Base-by-base conservation (phyloP, 192 early-diverging fungal species). In the Podochytrium sp. region DNA sequence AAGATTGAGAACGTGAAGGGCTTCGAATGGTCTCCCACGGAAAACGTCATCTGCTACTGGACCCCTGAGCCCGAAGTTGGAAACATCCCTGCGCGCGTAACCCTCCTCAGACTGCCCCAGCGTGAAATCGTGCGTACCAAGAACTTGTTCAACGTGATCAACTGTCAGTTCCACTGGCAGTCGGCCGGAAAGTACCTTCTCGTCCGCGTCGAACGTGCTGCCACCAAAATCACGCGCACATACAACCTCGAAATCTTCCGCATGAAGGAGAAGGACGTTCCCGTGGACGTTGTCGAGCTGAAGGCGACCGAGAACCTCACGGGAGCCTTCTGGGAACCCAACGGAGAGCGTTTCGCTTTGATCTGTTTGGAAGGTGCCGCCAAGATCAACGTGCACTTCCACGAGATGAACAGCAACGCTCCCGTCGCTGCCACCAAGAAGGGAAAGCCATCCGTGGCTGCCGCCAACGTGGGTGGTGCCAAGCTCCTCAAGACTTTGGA, bases 181-280 rank as follows among this genome's bases (percentile, higher is more conserved):
- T 87, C 87, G 35, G 82, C 85, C 70, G 96, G 96, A 68, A 88
- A 95, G 53, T 94, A 93, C 81, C 84, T 99, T 39, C 91, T 93
- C 39, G 96, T 98, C 80, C 91, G 91, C 75, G 96, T 98, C 33
- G 94, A 96, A 71, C 90, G 95, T 61, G 92, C 91, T 55, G 95
- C 96, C 84, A 93, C 94, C 64, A 98, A 98, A 82, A 98, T 95
- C 85, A 81, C 85, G 5, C 91, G 87, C 37, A 91, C 85, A 75
- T 91, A 94, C 75, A 96, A 95, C 79, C 81, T 99, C 56, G 98
- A 99, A 85, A 90, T 99, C 65, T 98, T 99, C 91, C 89, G 93
- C 58, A 78, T 95, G 3, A 81, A 86, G 69, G 95, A 99, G 82
- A 92, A 92, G 79, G 93, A 93, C 59, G 89, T 98, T 72, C 98